Evolutionary conservation across 169 alveolate species (phyloP), one percentile per base, ranked within the genome.

Genomic region (Cryptosporidium xiaoi): DNA sequence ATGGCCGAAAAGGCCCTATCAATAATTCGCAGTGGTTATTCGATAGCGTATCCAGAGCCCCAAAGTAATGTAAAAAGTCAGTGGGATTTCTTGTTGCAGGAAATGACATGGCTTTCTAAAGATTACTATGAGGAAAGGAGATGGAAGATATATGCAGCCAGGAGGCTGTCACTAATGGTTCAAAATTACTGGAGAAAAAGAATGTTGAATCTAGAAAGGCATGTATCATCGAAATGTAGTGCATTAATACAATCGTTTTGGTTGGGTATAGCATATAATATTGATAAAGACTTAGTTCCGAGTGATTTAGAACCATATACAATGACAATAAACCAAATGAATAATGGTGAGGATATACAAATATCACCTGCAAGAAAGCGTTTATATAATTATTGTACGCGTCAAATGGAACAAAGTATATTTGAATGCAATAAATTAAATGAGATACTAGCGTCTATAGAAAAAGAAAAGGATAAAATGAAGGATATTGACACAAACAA

Each of bases 121-220:
- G 95, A 92, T 66, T 92, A 64, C 68, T 91, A 91, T 66, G 94
- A 92, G 83, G 95, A 92, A 82, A 83, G 92, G 62, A 91, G 92
- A 34, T 92, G 95, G 95, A 92, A 92, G 82, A 90, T 83, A 24
- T 64, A 90, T 83, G 93, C 91, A 10, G 92, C 95, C n/a, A 69
- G 71, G 71, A 65, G 92, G 53, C 71, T 92, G 65, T 53, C 95
- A 33, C 83, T 90, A 34, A 85, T 83, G 90, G 82, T 90, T 68
- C 90, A 82, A 69, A 90, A 92, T 51, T 85, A 82, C 71, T 83
- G 91, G 84, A 67, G 62, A 64, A 65, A 33, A 56, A 77, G 48
- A 64, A 77, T 60, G 87, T 66, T 77, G 34, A 77, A 77, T 48
- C 50, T 83, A 60, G 84, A 83, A 71, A 60, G 90, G 34, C 71